phyloP scores from a whole-genome alignment of 345 rosid species.

The Brassica nigra region DNA sequence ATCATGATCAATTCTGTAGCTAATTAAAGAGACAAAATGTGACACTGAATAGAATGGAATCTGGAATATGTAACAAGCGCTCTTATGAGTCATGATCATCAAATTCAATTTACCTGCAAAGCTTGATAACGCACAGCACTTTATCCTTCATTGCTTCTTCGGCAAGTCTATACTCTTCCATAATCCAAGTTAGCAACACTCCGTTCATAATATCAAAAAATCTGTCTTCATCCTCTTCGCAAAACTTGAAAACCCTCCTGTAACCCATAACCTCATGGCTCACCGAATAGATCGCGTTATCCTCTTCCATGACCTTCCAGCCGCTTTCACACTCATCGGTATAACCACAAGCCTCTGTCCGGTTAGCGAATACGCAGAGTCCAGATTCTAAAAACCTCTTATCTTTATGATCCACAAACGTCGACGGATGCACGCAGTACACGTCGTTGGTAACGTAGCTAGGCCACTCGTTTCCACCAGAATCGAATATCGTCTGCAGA shows the following conservation, averaged over 20 bases:
- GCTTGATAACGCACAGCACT: background rate
- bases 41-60: background rate
- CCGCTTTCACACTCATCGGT: background rate
- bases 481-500: background rate
- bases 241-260: background rate
- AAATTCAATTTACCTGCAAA: background rate
- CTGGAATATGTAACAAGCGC: background rate
- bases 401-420: background rate
- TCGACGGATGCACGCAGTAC: slow-evolving; percentile 2
- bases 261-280: background rate
- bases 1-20: background rate
- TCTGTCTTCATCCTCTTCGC: background rate
- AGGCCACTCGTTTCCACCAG: background rate
- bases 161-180: background rate
- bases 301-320: background rate
- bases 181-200: background rate
- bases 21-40: background rate
- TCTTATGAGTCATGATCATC: background rate
- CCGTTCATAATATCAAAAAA: background rate
- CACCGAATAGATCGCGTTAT: background rate
- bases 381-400: background rate
- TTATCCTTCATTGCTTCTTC: background rate
- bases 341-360: background rate
- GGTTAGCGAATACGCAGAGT: background rate
- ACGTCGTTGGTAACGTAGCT: background rate